A percentile compares a stretch with the other conserved stretches of the same genome.
Conservation (phyloP, 306 rosid species). For the Acacia confusa region DNA sequence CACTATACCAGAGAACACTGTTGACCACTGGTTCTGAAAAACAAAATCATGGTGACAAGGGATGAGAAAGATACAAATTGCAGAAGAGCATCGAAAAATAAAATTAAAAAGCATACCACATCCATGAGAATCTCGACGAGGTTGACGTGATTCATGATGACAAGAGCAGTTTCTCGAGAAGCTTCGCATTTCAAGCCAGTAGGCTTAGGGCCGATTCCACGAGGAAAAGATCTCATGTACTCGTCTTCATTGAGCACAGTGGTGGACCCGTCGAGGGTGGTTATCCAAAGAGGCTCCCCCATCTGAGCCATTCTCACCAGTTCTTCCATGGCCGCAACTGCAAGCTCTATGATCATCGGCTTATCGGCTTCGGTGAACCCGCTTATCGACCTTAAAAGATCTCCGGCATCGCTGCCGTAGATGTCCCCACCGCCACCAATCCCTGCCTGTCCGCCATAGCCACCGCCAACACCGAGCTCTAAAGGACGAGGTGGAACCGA, state of each 20-base stretch:
- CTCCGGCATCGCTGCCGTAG: slow-evolving; percentile 67
- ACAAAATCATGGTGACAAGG: neutral
- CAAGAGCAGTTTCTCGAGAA: slow-evolving; percentile 74
- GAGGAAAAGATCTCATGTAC: slow-evolving; percentile 72
- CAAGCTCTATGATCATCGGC: slow-evolving; percentile 88
- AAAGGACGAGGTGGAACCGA: slow-evolving; percentile 69
- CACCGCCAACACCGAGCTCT: slow-evolving; percentile 60
- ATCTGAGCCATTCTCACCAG: slow-evolving; percentile 82
- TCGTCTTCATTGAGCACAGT: slow-evolving; percentile 76
- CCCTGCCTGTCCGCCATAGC: slow-evolving; percentile 57
- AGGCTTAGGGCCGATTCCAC: slow-evolving; percentile 80
- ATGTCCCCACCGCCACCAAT: slow-evolving; percentile 57
- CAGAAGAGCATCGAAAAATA: neutral
- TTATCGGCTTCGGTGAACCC: slow-evolving; percentile 80
- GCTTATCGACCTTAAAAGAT: slow-evolving; percentile 67
- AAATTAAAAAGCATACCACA: slow-evolving; percentile 45
- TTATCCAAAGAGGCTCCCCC: slow-evolving; percentile 92
- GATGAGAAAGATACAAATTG: neutral
- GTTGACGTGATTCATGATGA: slow-evolving; percentile 85
- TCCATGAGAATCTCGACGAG: slow-evolving; percentile 98
- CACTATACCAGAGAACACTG: slow-evolving; percentile 82
- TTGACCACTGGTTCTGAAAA: slow-evolving; percentile 81
- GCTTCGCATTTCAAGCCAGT: slow-evolving; percentile 76
- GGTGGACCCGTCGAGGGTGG: slow-evolving; percentile 57
- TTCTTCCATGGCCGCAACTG: slow-evolving; percentile 96